Conservation (phyloP, 2,329 filamentous ascomycete species). For the Sporothrix sp. region DNA sequence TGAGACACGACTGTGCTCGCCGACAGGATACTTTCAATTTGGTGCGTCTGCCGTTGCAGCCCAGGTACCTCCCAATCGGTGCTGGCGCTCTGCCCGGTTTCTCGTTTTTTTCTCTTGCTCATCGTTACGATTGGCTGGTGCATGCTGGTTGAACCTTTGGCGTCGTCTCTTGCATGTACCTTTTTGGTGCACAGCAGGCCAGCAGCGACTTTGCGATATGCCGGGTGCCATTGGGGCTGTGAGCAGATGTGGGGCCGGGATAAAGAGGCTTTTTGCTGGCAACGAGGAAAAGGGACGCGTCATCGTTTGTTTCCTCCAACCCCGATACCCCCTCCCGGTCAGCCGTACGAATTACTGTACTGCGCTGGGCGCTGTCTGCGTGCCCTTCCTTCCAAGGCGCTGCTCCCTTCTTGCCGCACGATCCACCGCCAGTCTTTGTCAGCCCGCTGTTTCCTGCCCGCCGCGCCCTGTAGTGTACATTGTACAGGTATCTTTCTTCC, state of each 20-base stretch:
- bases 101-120: neutral
- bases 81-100: neutral
- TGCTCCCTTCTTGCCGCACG: neutral
- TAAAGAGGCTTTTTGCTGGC: neutral
- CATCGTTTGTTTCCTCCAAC: slow-evolving; percentile 11
- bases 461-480: neutral
- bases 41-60: neutral
- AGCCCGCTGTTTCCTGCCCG: neutral
- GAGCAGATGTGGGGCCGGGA: slow-evolving; percentile 6
- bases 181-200: neutral
- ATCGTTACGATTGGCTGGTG: slow-evolving; percentile 1
- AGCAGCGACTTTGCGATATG: slow-evolving; percentile 1
- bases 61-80: neutral
- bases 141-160: neutral
- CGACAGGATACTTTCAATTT: neutral
- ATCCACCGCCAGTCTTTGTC: neutral
- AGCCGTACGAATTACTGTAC: too few relatives aligned
- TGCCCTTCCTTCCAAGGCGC: neutral
- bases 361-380: too few relatives aligned
- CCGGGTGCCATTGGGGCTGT: slow-evolving; percentile 10
- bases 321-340: neutral
- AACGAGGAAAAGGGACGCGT: slow-evolving; percentile 7
- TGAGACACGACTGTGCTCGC: too few relatives aligned
- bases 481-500: neutral
- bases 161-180: neutral